A percentile compares a stretch with the other conserved stretches of the same genome.
Evolutionary conservation across 2,329 filamentous ascomycete species (phyloP).

Genomic region (Penicillium crustosum): DNA sequence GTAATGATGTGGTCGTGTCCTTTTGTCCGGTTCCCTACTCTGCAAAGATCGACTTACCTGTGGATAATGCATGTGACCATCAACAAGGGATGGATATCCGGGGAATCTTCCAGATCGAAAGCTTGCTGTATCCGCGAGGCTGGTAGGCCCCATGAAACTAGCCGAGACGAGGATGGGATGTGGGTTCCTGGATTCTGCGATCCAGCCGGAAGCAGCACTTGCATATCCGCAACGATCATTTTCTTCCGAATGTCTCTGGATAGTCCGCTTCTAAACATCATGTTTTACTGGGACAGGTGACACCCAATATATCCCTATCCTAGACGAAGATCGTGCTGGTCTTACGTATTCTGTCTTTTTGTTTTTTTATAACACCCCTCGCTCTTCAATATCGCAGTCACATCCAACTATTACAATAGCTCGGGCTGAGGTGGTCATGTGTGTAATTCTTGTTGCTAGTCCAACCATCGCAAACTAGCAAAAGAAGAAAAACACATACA

Average conservation of each 20-base stretch:
- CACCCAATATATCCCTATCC: constrained; percentile 3
- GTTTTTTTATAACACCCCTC: not conserved
- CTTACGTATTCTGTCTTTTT: not conserved
- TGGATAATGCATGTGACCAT: constrained; percentile 7
- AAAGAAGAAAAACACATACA: not conserved
- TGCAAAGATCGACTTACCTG: constrained; percentile 1
- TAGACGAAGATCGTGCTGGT: not conserved
- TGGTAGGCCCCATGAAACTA: constrained; percentile 4
- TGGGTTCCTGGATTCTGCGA: constrained; percentile 12
- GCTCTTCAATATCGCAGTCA: not conserved
- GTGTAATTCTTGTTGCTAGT: constrained; percentile 1
- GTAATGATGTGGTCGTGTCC: constrained; percentile 1
- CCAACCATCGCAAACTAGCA: not conserved
- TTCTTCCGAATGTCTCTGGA: constrained; percentile 4
- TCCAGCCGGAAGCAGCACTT: constrained; percentile 22
- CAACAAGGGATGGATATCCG: constrained; percentile 14
- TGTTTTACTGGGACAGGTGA: constrained; percentile 5
- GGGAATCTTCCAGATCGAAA: constrained; percentile 16
- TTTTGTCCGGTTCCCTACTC: constrained; percentile 1
- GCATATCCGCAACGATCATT: constrained; percentile 24
- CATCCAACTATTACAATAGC: not conserved
- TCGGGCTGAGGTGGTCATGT: not conserved
- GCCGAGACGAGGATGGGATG: constrained; percentile 13
- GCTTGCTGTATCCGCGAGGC: constrained; percentile 6
- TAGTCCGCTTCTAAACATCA: constrained; percentile 7